Conservation (phyloP, 1,284 basidiomycete genomes). For the Leccinum fallax region DNA sequence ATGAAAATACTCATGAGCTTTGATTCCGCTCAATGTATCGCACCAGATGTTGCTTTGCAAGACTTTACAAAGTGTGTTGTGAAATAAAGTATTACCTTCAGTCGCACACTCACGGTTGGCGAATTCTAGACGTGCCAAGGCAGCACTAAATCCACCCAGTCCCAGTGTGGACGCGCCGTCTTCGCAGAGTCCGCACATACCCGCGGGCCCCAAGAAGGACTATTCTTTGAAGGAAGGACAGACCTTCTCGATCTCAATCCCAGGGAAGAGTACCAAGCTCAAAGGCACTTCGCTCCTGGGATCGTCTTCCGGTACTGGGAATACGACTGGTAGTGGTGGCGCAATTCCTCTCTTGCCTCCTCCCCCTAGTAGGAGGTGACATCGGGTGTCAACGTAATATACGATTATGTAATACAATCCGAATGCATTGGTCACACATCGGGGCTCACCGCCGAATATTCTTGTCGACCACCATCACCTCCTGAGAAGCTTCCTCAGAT, state of each 20-base stretch:
- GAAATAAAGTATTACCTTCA: not conserved
- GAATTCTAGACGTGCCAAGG: constrained; percentile 60
- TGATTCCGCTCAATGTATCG: constrained; percentile 7
- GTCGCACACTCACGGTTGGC: not conserved
- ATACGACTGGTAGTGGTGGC: constrained; percentile 28
- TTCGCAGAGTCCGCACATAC: constrained; percentile 52
- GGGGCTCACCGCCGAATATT: not conserved
- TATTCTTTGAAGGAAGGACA: constrained; percentile 96
- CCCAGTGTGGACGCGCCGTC: constrained; percentile 40
- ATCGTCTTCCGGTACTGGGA: constrained; percentile 33
- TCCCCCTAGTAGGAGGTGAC: constrained; percentile 55
- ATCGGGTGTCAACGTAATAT: constrained; percentile 10
- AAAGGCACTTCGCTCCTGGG: constrained; percentile 38
- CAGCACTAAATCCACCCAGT: constrained; percentile 56
- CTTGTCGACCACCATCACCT: constrained; percentile 16
- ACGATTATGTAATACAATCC: constrained; percentile 24
- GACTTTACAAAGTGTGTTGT: constrained; percentile 84
- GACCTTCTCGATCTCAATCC: constrained; percentile 91
- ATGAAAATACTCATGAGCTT: not conserved
- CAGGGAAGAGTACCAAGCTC: constrained; percentile 59
- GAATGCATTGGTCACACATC: constrained; percentile 11
- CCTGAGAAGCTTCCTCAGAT: constrained; percentile 20
- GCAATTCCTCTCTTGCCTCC: constrained; percentile 73
- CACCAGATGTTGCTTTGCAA: constrained; percentile 89
- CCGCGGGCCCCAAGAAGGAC: constrained; percentile 87